Evolutionary conservation across 331 rosid species (phyloP), one percentile per base, ranked within the genome.

Genomic region (Pyrus hybrid): DNA sequence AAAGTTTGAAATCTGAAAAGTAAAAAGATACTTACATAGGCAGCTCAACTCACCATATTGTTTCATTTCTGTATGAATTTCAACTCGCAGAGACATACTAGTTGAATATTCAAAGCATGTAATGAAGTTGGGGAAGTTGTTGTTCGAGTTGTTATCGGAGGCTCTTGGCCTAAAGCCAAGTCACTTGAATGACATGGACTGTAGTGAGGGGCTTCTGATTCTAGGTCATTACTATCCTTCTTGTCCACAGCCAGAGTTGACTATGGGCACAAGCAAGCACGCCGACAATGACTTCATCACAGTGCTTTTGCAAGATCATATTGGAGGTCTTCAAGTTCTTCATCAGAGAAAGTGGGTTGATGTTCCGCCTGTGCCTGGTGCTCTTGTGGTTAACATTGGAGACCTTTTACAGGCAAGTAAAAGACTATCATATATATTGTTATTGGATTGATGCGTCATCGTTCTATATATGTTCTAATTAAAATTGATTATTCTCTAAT

Each of bases 61-160:
- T 9, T 37, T 37, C 43, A 37, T 37, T 37, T 37, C 13, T 37
- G 45, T 9, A 37, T 14, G 2, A 5, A 14, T 51, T 51, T 51
- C n/a, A 51, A 51, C 8, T 32, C 51, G 68, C 62, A 82, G 84
- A 13, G 78, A 81, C 56, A 76, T 81, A 18, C 20, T 80, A 6
- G 8, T 54, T 28, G 79, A 63, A 51, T 85, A 81, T 72, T 66
- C 86, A 0, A 58, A 79, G 26, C 72, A 76, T 26, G 76, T 81
- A 30, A 69, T 49, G 29, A 74, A 77, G 33, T 18, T 85, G 51
- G 88, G 82, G 22, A 71, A 16, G 72, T 16, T 35, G 21, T 43
- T 82, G 80, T 53, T 85, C 9, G 68, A 57, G 58, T 35, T 82
- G 43, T 23, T 82, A 53, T 82, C 88, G 0, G 86, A 82, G 53